These are phyloP conservation scores for Margaritispora aquatica DNA, from an alignment of 495 filamentous ascomycete species.

Conservation along the genomic window DNA sequence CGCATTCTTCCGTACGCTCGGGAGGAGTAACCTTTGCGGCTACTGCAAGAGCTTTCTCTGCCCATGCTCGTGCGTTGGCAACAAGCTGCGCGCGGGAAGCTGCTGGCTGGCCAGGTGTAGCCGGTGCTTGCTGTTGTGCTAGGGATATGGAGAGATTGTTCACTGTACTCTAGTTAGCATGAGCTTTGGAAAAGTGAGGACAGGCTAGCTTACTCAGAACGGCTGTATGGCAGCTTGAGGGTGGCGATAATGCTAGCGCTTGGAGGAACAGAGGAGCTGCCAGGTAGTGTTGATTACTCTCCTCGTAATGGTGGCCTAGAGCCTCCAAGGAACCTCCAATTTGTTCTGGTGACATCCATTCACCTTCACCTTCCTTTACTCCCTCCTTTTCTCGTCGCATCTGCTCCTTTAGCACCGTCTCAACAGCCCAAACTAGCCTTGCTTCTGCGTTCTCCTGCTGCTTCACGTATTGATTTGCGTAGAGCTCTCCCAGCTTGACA, in stretches of 20 bases:
- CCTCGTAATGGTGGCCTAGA: constrained; percentile 66
- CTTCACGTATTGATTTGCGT: constrained; percentile 52
- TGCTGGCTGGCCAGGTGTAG: constrained; percentile 26
- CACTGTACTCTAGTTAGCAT: constrained; percentile 36
- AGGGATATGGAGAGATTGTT: constrained; percentile 65
- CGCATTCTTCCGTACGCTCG: constrained; percentile 72
- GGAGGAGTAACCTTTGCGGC: constrained; percentile 48
- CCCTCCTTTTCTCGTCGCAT: constrained; percentile 58
- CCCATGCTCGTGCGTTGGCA: constrained; percentile 63
- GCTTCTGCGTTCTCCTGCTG: constrained; percentile 64
- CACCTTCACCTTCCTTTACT: constrained; percentile 54
- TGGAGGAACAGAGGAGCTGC: constrained; percentile 86
- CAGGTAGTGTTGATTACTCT: constrained; percentile 62
- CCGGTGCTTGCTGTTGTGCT: constrained; percentile 54
- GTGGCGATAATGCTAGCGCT: constrained; percentile 63
- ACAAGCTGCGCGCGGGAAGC: constrained; percentile 45
- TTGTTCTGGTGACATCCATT: constrained; percentile 68
- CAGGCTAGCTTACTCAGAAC: constrained; percentile 51
- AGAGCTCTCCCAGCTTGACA: constrained; percentile 78
- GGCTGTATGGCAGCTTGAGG: constrained; percentile 54
- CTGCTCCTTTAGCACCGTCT: constrained; percentile 69
- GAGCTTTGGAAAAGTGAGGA: not conserved
- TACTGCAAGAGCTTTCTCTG: constrained; percentile 61
- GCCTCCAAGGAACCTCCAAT: constrained; percentile 69
- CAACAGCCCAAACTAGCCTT: constrained; percentile 72